Conservation (phyloP, 2,329 filamentous ascomycete genomes). For the Basipetospora chlamydospora region DNA sequence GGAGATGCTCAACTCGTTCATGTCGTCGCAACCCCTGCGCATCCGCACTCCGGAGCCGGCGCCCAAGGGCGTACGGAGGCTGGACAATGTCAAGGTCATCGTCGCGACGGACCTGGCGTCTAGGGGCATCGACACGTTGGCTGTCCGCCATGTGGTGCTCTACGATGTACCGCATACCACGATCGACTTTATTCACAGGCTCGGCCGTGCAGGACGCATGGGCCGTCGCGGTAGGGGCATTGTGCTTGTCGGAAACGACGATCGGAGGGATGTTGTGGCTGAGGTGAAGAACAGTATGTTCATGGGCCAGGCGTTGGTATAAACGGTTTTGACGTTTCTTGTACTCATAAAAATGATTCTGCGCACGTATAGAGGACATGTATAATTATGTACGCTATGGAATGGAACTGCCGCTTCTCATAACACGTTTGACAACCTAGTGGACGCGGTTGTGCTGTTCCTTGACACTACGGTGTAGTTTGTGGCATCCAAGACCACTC, state of each 20-base stretch:
- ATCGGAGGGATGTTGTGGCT: constrained; percentile 76
- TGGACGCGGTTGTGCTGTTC: too few relatives aligned
- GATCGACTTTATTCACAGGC: constrained; percentile 94
- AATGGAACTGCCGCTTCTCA: too few relatives aligned
- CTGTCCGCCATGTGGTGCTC: constrained; percentile 79
- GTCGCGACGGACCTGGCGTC: constrained; percentile 91
- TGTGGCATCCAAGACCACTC: too few relatives aligned
- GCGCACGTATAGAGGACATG: too few relatives aligned
- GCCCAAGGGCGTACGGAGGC: constrained; percentile 27
- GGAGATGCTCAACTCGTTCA: constrained; percentile 67
- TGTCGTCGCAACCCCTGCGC: constrained; percentile 27
- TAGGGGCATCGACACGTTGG: constrained; percentile 83
- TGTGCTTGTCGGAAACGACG: constrained; percentile 78
- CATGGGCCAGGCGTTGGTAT: constrained; percentile 65
- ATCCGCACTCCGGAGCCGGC: constrained; percentile 14
- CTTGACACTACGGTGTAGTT: too few relatives aligned
- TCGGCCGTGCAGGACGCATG: constrained; percentile 87
- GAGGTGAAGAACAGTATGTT: constrained; percentile 88
- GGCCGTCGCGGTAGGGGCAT: constrained; percentile 77
- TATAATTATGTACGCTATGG: too few relatives aligned
- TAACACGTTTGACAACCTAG: too few relatives aligned
- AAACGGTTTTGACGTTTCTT: too few relatives aligned
- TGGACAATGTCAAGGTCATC: constrained; percentile 75
- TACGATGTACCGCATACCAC: constrained; percentile 97
- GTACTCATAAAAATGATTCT: too few relatives aligned